These are phyloP conservation scores for Pelargonium myrrhifolium DNA, from an alignment of 441 rosid genomes.

Conservation along the genomic window DNA sequence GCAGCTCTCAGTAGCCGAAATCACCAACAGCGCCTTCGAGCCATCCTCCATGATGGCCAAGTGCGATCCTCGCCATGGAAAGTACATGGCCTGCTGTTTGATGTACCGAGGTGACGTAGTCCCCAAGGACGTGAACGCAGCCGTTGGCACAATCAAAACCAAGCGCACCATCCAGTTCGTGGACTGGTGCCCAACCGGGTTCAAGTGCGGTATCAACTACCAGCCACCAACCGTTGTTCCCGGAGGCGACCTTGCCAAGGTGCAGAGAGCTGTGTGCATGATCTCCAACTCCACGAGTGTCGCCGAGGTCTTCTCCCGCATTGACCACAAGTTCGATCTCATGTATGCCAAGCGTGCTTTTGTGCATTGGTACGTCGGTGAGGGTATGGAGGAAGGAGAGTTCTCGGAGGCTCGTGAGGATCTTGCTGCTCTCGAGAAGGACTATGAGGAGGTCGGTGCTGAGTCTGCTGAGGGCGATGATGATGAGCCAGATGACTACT, in stretches of 20 bases:
- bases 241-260: conserved; percentile 91
- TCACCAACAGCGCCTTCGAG: conserved; percentile 69
- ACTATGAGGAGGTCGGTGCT: conserved; percentile 81
- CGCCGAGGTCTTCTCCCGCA: conserved; percentile 76
- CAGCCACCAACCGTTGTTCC: conserved; percentile 93
- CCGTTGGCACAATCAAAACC: conserved; percentile 88
- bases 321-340: conserved; percentile 77
- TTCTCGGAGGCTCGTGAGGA: conserved; percentile 90
- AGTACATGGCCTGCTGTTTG: conserved; percentile 87
- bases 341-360: conserved; percentile 86
- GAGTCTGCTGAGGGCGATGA: conserved; percentile 73
- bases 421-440: conserved; percentile 47
- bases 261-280: conserved; percentile 86
- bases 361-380: conserved; percentile 88
- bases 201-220: conserved; percentile 83
- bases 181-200: conserved; percentile 93
- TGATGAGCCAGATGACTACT: conserved; percentile 55
- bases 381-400: conserved; percentile 95
- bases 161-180: conserved; percentile 84
- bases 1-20: conserved; percentile 62
- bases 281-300: conserved; percentile 85
- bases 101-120: conserved; percentile 93
- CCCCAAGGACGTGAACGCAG: conserved; percentile 84
- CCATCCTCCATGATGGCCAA: conserved; percentile 75
- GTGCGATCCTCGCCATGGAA: conserved; percentile 88